Evolutionary conservation across 2,329 filamentous ascomycete species (phyloP).

Genomic region (Aspergillus neoniger): DNA sequence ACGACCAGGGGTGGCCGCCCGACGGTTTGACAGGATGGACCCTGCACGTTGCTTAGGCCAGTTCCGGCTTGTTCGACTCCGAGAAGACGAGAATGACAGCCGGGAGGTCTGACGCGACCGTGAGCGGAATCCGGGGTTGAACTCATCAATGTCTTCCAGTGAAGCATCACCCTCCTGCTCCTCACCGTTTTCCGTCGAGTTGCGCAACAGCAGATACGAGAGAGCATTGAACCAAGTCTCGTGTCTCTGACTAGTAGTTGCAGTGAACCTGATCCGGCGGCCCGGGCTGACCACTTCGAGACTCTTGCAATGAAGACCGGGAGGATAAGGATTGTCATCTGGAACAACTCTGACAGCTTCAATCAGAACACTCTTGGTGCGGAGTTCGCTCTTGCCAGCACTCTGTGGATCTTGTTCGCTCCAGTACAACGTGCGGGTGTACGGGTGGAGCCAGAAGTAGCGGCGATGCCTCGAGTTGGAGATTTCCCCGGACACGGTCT

Average conservation of each 20-base stretch:
- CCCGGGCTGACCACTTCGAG: slow-evolving; percentile 87
- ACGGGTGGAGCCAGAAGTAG: slow-evolving; percentile 99
- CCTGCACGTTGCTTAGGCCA: slow-evolving; percentile 57
- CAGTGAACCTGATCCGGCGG: slow-evolving; percentile 89
- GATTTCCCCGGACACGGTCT: slow-evolving; percentile 82
- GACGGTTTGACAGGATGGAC: slow-evolving; percentile 42
- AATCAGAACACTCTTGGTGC: slow-evolving; percentile 87
- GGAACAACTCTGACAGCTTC: slow-evolving; percentile 88
- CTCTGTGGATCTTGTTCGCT: slow-evolving; percentile 83
- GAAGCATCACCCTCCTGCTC: slow-evolving; percentile 60
- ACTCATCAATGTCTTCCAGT: slow-evolving; percentile 69
- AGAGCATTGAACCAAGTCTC: slow-evolving; percentile 99
- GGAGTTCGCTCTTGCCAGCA: slow-evolving; percentile 74
- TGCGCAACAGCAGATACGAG: slow-evolving; percentile 85
- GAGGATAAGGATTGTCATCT: slow-evolving; percentile 93
- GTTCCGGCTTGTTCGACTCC: slow-evolving; percentile 70
- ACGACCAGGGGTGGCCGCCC: slow-evolving; percentile 39
- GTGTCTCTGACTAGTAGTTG: slow-evolving; percentile 87
- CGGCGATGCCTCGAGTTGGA: slow-evolving; percentile 87
- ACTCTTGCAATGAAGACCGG: slow-evolving; percentile 91
- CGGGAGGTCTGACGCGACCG: slow-evolving; percentile 57
- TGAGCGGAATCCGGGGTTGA: slow-evolving; percentile 69
- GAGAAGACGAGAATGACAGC: slow-evolving; percentile 75
- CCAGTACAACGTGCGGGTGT: slow-evolving; percentile 96
- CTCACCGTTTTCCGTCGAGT: slow-evolving; percentile 59